phyloP scores from a whole-genome alignment of 352 stramenopile species.

The Phytophthora chlamydospora region DNA sequence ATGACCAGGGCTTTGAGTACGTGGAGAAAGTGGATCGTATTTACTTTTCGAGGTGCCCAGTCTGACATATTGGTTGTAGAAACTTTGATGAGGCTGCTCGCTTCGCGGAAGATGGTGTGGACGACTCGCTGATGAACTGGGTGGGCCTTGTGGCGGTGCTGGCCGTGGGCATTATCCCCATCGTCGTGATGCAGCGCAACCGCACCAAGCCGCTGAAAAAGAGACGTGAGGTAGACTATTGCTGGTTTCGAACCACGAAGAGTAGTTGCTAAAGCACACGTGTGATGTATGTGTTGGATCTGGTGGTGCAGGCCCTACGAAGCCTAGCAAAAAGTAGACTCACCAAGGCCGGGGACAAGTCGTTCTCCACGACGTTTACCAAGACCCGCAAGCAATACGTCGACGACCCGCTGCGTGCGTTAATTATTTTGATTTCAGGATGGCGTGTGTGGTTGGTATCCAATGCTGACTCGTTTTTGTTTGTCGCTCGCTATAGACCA shows the following conservation, averaged over 20 bases:
- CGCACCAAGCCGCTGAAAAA: slow-evolving; percentile 75
- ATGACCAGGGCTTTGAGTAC: slow-evolving; percentile 79
- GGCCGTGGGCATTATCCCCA: slow-evolving; percentile 57
- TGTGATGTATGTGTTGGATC: slow-evolving; percentile 4
- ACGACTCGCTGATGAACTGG: slow-evolving; percentile 79
- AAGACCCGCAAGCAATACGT: slow-evolving; percentile 61
- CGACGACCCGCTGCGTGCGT: slow-evolving; percentile 41
- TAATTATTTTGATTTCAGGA: neutral
- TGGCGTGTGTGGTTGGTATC: too few species aligned
- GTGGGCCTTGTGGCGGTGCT: slow-evolving; percentile 64
- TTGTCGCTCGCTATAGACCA: slow-evolving; percentile 23
- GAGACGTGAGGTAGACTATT: slow-evolving; percentile 67
- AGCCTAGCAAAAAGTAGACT: slow-evolving; percentile 81
- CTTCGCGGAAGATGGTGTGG: slow-evolving; percentile 67
- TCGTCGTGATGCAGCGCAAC: slow-evolving; percentile 78
- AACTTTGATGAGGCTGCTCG: slow-evolving; percentile 82
- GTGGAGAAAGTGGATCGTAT: slow-evolving; percentile 14
- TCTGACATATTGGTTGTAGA: slow-evolving; percentile 33
- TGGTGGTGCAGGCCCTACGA: slow-evolving; percentile 49
- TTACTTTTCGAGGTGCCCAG: neutral
- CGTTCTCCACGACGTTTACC: slow-evolving; percentile 51
- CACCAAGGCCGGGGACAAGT: slow-evolving; percentile 52
- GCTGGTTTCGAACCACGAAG: neutral
- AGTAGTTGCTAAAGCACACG: slow-evolving; percentile 3
- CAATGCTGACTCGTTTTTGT: neutral